A percentile compares a stretch with the other conserved stretches of the same genome.
These are phyloP conservation scores for Zasmidium angulare DNA, from an alignment of 2,329 filamentous ascomycete genomes.

Conservation along the genomic window DNA sequence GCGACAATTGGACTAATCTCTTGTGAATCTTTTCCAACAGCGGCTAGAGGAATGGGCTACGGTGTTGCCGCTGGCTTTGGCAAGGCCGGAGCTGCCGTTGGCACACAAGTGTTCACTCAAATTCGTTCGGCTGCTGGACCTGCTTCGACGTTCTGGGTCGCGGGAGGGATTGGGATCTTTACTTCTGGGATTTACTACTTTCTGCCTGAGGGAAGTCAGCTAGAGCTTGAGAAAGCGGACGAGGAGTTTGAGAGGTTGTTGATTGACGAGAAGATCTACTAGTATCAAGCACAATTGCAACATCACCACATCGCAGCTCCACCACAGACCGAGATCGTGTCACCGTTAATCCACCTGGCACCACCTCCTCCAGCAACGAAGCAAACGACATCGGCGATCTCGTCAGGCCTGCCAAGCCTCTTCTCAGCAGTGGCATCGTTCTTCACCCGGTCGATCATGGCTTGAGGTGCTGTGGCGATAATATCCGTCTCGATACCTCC, in stretches of 20 bases:
- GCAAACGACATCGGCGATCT: constrained; percentile 57
- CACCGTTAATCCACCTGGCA: constrained; percentile 15
- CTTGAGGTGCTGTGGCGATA: constrained; percentile 46
- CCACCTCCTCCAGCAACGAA: constrained; percentile 49
- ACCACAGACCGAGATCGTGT: constrained; percentile 8
- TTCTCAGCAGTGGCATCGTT: constrained; percentile 53
- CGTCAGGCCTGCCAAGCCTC: constrained; percentile 52
- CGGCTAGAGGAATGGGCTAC: constrained; percentile 53
- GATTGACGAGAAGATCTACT: not conserved
- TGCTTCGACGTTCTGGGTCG: constrained; percentile 23
- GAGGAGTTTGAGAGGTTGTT: constrained; percentile 22
- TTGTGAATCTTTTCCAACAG: constrained; percentile 53
- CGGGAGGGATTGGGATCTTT: constrained; percentile 20
- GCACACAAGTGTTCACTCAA: constrained; percentile 53
- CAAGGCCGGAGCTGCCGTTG: constrained; percentile 53
- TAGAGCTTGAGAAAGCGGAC: constrained; percentile 20
- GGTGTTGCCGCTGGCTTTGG: constrained; percentile 54
- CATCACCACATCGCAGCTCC: constrained; percentile 2
- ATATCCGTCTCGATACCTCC: constrained; percentile 36
- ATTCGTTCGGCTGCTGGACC: constrained; percentile 35
- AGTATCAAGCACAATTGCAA: not conserved
- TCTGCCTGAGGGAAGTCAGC: constrained; percentile 21
- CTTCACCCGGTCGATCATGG: constrained; percentile 55
- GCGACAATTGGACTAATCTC: constrained; percentile 53
- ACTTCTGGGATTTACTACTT: constrained; percentile 23